phyloP scores from a whole-genome alignment of 2,329 filamentous ascomycete genomes.

The Epichloe bromicola region DNA sequence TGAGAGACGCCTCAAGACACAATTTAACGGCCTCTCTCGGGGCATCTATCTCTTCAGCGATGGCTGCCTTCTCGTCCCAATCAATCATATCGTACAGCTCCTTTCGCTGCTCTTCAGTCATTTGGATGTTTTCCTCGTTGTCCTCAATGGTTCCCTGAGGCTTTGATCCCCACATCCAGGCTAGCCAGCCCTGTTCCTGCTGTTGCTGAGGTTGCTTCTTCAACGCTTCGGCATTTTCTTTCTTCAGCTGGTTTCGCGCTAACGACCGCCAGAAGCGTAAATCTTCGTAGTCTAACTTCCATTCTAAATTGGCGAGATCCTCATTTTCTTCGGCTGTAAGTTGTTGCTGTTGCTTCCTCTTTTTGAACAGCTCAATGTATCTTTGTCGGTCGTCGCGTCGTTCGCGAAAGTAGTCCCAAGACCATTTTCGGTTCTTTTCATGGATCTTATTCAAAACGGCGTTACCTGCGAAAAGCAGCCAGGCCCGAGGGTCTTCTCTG shows the following conservation, averaged over 20 bases:
- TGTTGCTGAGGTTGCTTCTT: conserved; percentile 44
- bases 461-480: conserved; percentile 83
- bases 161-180: conserved; percentile 85
- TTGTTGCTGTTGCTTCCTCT: conserved; percentile 65
- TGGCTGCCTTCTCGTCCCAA: conserved; percentile 89
- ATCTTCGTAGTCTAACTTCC: conserved; percentile 86
- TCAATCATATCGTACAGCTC: conserved; percentile 96
- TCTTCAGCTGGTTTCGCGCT: conserved; percentile 85
- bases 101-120: conserved; percentile 91
- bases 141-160: conserved; percentile 46
- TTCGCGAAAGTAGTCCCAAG: conserved; percentile 91
- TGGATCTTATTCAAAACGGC: conserved; percentile 90
- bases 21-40: conserved; percentile 88
- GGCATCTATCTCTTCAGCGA: conserved; percentile 77
- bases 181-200: conserved; percentile 73
- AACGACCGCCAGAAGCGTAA: conserved; percentile 93
- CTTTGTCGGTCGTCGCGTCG: conserved; percentile 75
- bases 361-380: conserved; percentile 98
- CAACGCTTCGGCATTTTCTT: conserved; percentile 84
- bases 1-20: conserved; percentile 83
- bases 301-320: conserved; percentile 65
- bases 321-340: conserved; percentile 57
- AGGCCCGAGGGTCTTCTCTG: conserved; percentile 83
- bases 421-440: conserved; percentile 83
- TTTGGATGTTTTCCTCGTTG: conserved; percentile 60